These are phyloP conservation scores for Eucalyptus polyanthemos DNA, from an alignment of 345 rosid genomes.

Conservation along the genomic window DNA sequence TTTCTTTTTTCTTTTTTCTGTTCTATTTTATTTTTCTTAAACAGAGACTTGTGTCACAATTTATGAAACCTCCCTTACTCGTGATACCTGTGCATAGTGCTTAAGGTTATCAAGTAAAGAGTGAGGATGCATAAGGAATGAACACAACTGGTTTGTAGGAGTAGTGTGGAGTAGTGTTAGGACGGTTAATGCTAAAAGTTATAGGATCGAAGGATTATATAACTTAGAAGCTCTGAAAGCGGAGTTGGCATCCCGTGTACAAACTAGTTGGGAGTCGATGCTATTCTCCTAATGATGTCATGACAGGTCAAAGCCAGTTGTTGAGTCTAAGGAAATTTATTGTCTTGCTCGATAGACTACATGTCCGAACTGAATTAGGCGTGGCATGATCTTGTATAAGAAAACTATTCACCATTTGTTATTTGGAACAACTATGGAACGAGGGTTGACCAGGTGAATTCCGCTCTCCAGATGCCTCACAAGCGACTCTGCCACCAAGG, in stretches of 20 bases:
- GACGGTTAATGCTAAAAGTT: rapidly evolving
- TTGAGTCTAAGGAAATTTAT: too few relatives aligned
- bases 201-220: too few relatives aligned
- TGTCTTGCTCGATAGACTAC: rapidly evolving
- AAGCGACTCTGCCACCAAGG: rapidly evolving
- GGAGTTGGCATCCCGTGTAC: rapidly evolving
- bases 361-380: rapidly evolving
- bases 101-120: rapidly evolving
- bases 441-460: rapidly evolving
- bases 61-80: rapidly evolving
- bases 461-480: rapidly evolving
- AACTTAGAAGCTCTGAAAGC: rapidly evolving
- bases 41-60: too few relatives aligned
- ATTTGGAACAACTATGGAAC: rapidly evolving
- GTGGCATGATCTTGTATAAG: too few relatives aligned
- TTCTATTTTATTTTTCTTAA: too few relatives aligned
- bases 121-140: rapidly evolving
- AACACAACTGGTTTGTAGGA: too few relatives aligned
- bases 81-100: rapidly evolving
- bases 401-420: too few relatives aligned
- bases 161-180: rapidly evolving
- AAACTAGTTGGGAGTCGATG: rapidly evolving
- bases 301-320: rapidly evolving
- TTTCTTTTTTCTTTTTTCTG: too few relatives aligned
- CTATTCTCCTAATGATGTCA: rapidly evolving